phyloP scores from a whole-genome alignment of 75 land plant species.

The Azolla pinnata region DNA sequence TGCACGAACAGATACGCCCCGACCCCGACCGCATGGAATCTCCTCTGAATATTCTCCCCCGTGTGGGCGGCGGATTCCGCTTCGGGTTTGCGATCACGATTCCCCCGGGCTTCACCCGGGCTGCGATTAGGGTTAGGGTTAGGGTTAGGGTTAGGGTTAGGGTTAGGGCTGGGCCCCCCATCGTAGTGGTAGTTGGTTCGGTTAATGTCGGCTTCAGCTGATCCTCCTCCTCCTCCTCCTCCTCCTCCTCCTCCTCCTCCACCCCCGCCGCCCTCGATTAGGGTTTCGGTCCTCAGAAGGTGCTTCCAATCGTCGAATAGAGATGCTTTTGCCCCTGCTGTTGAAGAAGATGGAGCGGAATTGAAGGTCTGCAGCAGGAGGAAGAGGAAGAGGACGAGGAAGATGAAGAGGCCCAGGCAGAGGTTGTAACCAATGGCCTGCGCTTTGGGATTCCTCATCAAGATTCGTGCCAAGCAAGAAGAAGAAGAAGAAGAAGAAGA shows the following conservation, averaged over 20 bases:
- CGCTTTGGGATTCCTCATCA: too few relatives aligned
- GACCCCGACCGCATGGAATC: constrained; percentile 45
- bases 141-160: too few relatives aligned
- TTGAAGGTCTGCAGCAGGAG: too few relatives aligned
- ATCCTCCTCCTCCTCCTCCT: too few relatives aligned
- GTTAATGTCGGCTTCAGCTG: too few relatives aligned
- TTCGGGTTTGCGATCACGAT: neutral
- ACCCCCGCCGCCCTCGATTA: too few relatives aligned
- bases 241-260: too few relatives aligned
- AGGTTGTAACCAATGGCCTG: neutral
- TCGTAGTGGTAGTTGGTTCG: too few relatives aligned
- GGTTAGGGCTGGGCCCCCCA: too few relatives aligned
- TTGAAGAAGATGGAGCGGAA: too few relatives aligned
- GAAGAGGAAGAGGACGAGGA: neutral
- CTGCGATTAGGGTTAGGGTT: neutral
- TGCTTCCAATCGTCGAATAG: too few relatives aligned
- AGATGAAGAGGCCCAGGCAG: neutral
- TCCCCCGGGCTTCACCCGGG: neutral
- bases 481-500: neutral
- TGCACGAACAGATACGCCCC: constrained; percentile 67
- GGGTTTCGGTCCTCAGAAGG: too few relatives aligned
- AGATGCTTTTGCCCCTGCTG: neutral
- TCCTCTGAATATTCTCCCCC: neutral
- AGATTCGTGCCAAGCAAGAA: neutral
- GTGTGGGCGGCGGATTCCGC: neutral